Evolutionary conservation across 371 early-diverging fungal genomes (phyloP).

Genomic region (Mortierella sp.): DNA sequence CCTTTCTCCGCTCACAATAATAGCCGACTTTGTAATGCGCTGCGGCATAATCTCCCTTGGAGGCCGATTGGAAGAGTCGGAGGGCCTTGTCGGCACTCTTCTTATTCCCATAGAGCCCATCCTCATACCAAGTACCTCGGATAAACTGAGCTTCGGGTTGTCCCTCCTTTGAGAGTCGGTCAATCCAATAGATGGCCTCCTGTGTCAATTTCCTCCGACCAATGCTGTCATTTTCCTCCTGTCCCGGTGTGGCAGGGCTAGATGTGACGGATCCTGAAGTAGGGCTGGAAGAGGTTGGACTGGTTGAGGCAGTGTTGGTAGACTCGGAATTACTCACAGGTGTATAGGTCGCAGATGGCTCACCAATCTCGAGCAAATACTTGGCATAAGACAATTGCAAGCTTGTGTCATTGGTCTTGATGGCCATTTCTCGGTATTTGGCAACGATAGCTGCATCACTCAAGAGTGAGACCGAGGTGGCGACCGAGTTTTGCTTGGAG

Average conservation of each 20-base stretch:
- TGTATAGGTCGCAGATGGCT: not conserved
- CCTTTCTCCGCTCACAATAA: constrained; percentile 66
- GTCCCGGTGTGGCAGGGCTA: too few species aligned
- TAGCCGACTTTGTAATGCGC: constrained; percentile 56
- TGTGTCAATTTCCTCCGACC: constrained; percentile 34
- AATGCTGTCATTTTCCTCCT: too few species aligned
- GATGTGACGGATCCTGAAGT: too few species aligned
- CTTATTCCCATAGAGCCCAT: constrained; percentile 66
- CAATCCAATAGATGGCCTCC: constrained; percentile 79
- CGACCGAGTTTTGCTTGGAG: constrained; percentile 28
- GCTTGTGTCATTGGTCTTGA: constrained; percentile 68
- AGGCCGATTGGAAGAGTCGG: constrained; percentile 48
- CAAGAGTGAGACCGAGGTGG: constrained; percentile 25
- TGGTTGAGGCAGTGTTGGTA: too few species aligned
- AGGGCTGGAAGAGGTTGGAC: too few species aligned
- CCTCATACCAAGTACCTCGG: constrained; percentile 74
- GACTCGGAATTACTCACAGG: too few species aligned
- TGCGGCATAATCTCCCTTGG: constrained; percentile 52
- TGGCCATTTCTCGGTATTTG: constrained; percentile 72
- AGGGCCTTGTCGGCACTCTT: constrained; percentile 59
- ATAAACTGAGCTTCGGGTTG: constrained; percentile 75
- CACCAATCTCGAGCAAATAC: constrained; percentile 66
- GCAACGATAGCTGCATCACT: constrained; percentile 21
- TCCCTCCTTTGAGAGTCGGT: constrained; percentile 69
- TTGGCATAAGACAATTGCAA: constrained; percentile 78